Conservation (phyloP, 352 stramenopile genomes). For the Globisporangium nodosum region DNA sequence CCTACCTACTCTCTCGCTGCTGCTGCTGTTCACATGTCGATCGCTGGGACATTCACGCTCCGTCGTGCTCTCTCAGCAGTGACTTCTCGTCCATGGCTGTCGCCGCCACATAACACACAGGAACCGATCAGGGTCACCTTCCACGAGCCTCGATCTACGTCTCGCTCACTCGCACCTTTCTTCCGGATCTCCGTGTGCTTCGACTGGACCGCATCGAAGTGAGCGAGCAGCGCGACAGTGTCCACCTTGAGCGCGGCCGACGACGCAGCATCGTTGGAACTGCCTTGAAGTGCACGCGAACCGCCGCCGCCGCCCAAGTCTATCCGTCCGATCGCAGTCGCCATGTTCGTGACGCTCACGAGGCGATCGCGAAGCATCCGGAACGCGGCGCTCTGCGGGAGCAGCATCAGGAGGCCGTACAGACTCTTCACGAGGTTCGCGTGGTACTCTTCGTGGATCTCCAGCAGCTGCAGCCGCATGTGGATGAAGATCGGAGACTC, state of each 20-base stretch:
- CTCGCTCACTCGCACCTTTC: conserved; percentile 38
- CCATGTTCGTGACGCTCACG: conserved; percentile 85
- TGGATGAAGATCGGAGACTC: conserved; percentile 99
- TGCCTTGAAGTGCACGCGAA: conserved; percentile 15
- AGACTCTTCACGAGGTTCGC: conserved; percentile 95
- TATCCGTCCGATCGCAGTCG: conserved; percentile 75
- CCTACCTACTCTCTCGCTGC: not conserved
- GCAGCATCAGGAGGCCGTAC: conserved; percentile 96
- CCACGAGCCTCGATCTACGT: not conserved
- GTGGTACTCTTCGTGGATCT: conserved; percentile 94
- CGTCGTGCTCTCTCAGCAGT: conserved; percentile 39
- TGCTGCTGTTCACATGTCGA: not conserved
- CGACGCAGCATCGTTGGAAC: conserved; percentile 13
- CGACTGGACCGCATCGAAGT: conserved; percentile 71
- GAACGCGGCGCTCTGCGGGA: conserved; percentile 92
- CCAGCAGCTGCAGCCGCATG: conserved; percentile 96
- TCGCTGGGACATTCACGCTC: conserved; percentile 1
- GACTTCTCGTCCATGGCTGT: conserved; percentile 65
- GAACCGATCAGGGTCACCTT: not conserved
- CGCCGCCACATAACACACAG: conserved; percentile 2
- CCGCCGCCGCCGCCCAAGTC: conserved; percentile 33
- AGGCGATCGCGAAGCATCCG: conserved; percentile 78
- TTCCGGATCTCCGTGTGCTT: conserved; percentile 66
- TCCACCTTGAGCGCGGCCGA: conserved; percentile 29
- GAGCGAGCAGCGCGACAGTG: conserved; percentile 45